Base-by-base conservation (phyloP, 371 early-diverging fungal species). In the Rhizopus arrhizus region DNA sequence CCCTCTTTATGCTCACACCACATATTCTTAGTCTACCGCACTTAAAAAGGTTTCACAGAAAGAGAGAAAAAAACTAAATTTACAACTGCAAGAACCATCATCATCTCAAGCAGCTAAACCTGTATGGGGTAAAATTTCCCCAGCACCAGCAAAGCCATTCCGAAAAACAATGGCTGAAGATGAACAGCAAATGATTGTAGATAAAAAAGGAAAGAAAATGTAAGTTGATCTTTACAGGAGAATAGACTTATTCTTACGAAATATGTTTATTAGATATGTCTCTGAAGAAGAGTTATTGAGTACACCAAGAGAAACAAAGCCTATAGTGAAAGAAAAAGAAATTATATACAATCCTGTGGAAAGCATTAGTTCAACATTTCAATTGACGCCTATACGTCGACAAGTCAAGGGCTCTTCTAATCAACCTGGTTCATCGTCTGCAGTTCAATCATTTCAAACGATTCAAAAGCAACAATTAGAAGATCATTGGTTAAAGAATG, bases 1-100 rank as follows among this genome's bases (percentile, higher is more conserved):
- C 13, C 15, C 16, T 47, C 15, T 31, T 13, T 52, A 15, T 5
- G 10, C 3, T 31, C 35, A 47, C 16, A 35, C 22, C 29, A 12
- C 32, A 43, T 11, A 55, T 53, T 52, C 8, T 46, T 63, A 52
- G 62, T 36, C 62, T 12, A 33, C 56, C 51, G 34, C 53, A 9
- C 57, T 58, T 8, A 80, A 80, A 56, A 81, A 81, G 55, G 51
- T 70, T 0, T 81, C 81, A 7, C 81, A 81, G 56, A 78, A 74
- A 34, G 81, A 81, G 45, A 55, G 78, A 49, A 64, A 71, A 10
- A 75, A 70, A 31, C 28, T 77, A 9, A 62, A 62, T 32, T 68
- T 71, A 10, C 67, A 73, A 36, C 7, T 29, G 9, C 72, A 72
- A 52, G 71, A 76, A 54, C 10, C 60, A 31, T 52, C 69, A 4